Percentiles rank a stretch among this genome's conserved stretches.
Conservation (phyloP, 176 grass and related monocot species). For the Aegilops umbellulata region DNA sequence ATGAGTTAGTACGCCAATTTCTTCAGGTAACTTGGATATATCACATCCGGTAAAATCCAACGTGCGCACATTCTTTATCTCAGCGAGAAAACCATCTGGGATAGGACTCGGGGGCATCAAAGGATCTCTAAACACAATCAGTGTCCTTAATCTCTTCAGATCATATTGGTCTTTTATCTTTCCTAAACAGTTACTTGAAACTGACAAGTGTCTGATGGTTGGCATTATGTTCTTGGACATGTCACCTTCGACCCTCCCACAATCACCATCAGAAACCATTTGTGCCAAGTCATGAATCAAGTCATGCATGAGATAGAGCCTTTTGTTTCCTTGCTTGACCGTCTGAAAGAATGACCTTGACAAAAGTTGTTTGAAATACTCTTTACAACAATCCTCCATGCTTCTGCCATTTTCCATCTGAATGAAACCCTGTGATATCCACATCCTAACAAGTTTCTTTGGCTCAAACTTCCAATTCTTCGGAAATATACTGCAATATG, state of each 20-base stretch:
- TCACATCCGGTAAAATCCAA: constrained; percentile 48
- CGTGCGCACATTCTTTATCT: constrained; percentile 33
- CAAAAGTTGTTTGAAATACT: constrained; percentile 51
- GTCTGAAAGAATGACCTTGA: constrained; percentile 50
- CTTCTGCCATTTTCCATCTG: constrained; percentile 9
- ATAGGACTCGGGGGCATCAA: constrained; percentile 5
- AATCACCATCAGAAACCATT: constrained; percentile 49
- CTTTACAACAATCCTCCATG: constrained; percentile 43
- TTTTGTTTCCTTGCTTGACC: not conserved
- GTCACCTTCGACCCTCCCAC: constrained; percentile 30
- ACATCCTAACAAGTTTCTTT: constrained; percentile 45
- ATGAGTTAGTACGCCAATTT: constrained; percentile 40
- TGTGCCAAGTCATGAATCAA: constrained; percentile 54
- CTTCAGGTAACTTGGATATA: constrained; percentile 38
- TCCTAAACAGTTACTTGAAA: constrained; percentile 32
- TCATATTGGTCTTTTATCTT: constrained; percentile 9
- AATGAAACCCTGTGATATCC: constrained; percentile 59
- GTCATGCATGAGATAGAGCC: constrained; percentile 40
- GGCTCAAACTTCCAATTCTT: constrained; percentile 46
- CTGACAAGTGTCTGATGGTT: constrained; percentile 44
- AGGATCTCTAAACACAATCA: constrained; percentile 37
- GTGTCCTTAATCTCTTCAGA: constrained; percentile 37
- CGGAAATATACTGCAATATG: constrained; percentile 57
- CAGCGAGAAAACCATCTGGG: constrained; percentile 26
- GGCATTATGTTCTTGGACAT: constrained; percentile 12